Percentiles rank a stretch among this genome's conserved stretches.
These are phyloP conservation scores for Keithomyces neogunnii DNA, from an alignment of 2,329 filamentous ascomycete species.

Conservation along the genomic window DNA sequence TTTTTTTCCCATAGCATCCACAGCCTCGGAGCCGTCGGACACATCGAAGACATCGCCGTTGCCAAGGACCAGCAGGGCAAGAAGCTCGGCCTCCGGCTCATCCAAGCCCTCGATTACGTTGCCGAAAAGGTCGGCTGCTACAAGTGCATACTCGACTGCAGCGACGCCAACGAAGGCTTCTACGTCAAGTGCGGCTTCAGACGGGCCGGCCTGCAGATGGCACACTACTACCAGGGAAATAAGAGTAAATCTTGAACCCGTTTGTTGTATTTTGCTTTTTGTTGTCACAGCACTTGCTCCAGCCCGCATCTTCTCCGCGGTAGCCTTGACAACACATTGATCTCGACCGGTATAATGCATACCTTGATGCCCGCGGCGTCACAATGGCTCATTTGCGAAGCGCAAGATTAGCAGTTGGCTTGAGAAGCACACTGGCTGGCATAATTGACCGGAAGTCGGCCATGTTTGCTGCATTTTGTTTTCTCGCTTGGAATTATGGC, in stretches of 20 bases:
- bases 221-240: constrained; percentile 72
- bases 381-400: not conserved
- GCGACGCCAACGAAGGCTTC: constrained; percentile 92
- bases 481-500: not conserved
- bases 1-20: constrained; percentile 52
- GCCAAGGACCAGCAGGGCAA: constrained; percentile 94
- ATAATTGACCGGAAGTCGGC: not conserved
- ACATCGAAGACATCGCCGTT: constrained; percentile 97
- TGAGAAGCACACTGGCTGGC: not conserved
- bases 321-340: not conserved
- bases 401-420: not conserved
- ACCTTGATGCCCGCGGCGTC: not conserved
- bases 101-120: constrained; percentile 85
- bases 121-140: constrained; percentile 88
- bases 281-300: not conserved
- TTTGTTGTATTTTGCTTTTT: constrained; percentile 11
- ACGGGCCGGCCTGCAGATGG: constrained; percentile 90
- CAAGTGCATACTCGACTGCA: constrained; percentile 95
- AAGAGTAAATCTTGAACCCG: constrained; percentile 34
- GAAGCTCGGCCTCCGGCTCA: constrained; percentile 86
- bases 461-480: not conserved
- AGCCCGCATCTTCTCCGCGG: not conserved
- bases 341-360: not conserved
- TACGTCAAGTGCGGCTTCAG: constrained; percentile 97
- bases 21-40: constrained; percentile 73